phyloP scores from a whole-genome alignment of 1,284 basidiomycete species.

The Ganoderma lucidum region DNA sequence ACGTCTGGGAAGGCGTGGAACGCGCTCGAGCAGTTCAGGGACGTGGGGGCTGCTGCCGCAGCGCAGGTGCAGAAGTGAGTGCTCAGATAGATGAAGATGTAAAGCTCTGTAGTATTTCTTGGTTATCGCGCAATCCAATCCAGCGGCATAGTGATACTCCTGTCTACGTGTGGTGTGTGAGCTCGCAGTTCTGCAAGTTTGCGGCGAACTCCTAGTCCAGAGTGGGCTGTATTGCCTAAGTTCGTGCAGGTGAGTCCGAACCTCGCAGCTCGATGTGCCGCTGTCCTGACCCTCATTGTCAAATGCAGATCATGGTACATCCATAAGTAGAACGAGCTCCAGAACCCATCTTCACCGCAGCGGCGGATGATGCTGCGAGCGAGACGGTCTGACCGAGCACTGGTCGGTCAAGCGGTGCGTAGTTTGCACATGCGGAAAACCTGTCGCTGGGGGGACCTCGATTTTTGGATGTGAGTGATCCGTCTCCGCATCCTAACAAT shows the following conservation, averaged over 20 bases:
- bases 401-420: no score
- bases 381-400: background rate
- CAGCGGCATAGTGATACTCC: background rate
- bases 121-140: conserved; percentile 9
- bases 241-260: background rate
- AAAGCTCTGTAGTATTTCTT: conserved; percentile 1
- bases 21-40: conserved; percentile 67
- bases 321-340: background rate
- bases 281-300: background rate
- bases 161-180: background rate
- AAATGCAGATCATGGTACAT: background rate
- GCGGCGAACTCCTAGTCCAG: background rate
- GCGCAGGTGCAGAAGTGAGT: conserved; percentile 20
- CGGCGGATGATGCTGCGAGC: background rate
- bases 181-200: background rate
- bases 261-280: background rate
- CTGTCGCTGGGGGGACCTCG: background rate
- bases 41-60: conserved; percentile 35
- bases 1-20: conserved; percentile 78
- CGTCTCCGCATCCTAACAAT: background rate
- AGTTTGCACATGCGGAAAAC: background rate
- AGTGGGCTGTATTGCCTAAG: background rate
- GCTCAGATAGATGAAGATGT: background rate
- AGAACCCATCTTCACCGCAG: background rate
- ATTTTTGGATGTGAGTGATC: background rate